Base-by-base conservation (phyloP, 768 basidiomycete genomes). In the Auriscalpium microsporum region DNA sequence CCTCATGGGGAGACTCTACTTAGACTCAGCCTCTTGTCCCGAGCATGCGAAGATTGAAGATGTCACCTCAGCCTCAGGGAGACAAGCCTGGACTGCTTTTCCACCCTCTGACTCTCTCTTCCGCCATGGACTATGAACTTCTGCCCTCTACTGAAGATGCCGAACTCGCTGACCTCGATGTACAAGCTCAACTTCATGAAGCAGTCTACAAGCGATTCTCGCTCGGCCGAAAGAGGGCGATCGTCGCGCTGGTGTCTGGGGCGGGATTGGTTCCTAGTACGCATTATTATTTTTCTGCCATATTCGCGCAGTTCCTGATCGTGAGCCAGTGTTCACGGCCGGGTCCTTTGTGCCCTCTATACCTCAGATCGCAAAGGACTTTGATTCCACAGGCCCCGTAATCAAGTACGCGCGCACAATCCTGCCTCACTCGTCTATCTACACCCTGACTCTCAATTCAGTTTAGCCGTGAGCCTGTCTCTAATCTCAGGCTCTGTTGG, bases 341-440 rank as follows among this genome's bases (percentile, higher is more conserved):
- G 83, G 80, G 0, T 80, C 80, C 0, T 89, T 91, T 65, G 75
- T 88, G 3, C 88, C 88, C 0, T 81, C 82, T 0, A 85, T 91
- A 54, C 86, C 87, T 0, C 77, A 85, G 50, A 82, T 92, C 47
- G 81, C 88, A 10, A 68, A 66, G 21, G 87, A 92, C 56, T 67
- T 92, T 10, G 48, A 77, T 23, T 73, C 84, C 0, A 79, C 86
- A 0, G 76, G 76, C 0, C 60, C 78, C 14, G 66, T 84, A 16
- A 75, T 90, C 50, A 86, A 82, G 82, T 81, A 53, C 13, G 67
- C 55, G 9, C 17, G 2, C 28, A 28, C 28, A 28, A 2, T 8
- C 45, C 17, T 35, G 21, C 16, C 38, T n/a, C 35, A 14, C 11
- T 28, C 5, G 28, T 28, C 28, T 28, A 28, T 28, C 28, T 28